Conservation (phyloP, 83 land plant genomes). For the Thuja plicata region DNA sequence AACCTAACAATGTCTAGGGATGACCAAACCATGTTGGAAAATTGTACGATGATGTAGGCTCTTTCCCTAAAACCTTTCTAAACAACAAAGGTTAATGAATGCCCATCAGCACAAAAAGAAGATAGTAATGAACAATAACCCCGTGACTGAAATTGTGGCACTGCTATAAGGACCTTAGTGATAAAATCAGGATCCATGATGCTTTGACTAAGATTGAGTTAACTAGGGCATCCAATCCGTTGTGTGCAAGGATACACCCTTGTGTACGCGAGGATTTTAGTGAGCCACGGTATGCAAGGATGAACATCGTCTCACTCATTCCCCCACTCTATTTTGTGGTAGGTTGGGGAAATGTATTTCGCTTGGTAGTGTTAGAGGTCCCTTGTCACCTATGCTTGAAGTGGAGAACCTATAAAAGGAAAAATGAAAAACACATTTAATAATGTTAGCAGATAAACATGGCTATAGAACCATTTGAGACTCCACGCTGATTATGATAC, state of each 20-base stretch:
- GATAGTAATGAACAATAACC: background rate
- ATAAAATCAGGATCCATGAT: background rate
- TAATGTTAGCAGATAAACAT: background rate
- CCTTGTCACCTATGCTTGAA: background rate
- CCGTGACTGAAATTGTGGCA: background rate
- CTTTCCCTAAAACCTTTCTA: background rate
- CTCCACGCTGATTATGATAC: background rate
- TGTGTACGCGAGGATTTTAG: background rate
- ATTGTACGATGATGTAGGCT: background rate
- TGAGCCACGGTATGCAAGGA: background rate
- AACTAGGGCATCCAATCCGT: background rate
- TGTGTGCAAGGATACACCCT: background rate
- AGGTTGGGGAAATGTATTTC: background rate
- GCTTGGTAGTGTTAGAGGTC: background rate
- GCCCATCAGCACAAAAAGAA: background rate
- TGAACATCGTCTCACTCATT: background rate
- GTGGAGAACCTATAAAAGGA: background rate
- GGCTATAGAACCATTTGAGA: background rate
- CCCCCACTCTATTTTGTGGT: background rate
- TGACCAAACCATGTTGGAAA: background rate
- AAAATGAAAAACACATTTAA: background rate
- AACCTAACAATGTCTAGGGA: background rate
- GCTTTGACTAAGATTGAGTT: background rate
- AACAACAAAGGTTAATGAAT: background rate
- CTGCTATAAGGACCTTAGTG: background rate